Evolutionary conservation across 345 rosid species (phyloP), one percentile per base, ranked within the genome.

Genomic region (Garcia nutans): DNA sequence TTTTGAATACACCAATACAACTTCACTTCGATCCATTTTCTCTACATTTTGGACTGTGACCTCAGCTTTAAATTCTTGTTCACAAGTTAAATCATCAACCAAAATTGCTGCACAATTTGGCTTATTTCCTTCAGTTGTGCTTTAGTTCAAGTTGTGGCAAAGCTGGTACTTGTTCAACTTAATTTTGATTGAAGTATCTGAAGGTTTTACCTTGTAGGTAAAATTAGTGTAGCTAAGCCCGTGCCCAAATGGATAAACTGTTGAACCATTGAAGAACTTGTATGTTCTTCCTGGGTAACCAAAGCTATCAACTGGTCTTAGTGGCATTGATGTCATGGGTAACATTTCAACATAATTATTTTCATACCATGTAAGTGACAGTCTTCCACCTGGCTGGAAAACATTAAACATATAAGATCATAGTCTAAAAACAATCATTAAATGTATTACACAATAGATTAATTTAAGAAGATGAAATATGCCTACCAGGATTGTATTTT

Each of bases 251-350:
- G 87, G 85, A 74, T 74, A 88, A 33, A 86, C 78, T 1, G 81
- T 79, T 1, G 87, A 45, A 8, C 90, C 88, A 26, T 82, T 70
- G 85, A 41, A 90, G 86, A 89, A 86, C 72, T 83, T 86, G 81
- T 90, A 88, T 4, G 89, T 86, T 45, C 92, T 76, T 5, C 91
- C 94, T 0, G 88, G 92, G 74, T 82, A 88, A 31, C 88, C 89
- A 4, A 79, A 20, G 12, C 67, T 63, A 0, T 72, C 59, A 68
- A 69, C 79, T 1, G 91, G 89, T 52, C 92, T 79, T 67, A 87
- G 41, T 37, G 72, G 73, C 91, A 88, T 74, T n/a, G 86, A 83
- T 33, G 92, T 85, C 94, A 90, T 87, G 0, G 89, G 85, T n/a
- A 90, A n/a, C 73, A 12, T 76, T 5, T 82, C 68, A 0, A 63